These are phyloP conservation scores for Rhizopus delemar DNA, from an alignment of 371 early-diverging fungal genomes.

Conservation along the genomic window DNA sequence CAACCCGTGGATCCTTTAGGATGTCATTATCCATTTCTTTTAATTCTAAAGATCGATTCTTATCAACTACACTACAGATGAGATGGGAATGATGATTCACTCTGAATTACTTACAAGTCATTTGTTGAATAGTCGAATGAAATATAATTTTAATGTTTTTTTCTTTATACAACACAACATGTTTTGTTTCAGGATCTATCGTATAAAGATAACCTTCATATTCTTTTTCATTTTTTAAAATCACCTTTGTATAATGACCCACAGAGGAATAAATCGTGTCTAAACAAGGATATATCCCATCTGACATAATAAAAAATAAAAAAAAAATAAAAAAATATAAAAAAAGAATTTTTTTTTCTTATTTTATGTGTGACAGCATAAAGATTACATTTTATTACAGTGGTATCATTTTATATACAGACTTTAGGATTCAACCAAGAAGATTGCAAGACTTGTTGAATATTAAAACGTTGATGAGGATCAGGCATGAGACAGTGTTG, in stretches of 20 bases:
- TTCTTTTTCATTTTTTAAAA: slow-evolving; percentile 4
- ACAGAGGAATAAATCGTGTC: slow-evolving; percentile 9
- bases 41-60: slow-evolving; percentile 6
- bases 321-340: slow-evolving; percentile 2
- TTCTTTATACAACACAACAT: slow-evolving; percentile 28
- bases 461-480: slow-evolving; percentile 20
- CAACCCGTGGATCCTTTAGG: background rate
- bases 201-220: slow-evolving; percentile 37
- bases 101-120: slow-evolving; percentile 5
- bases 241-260: slow-evolving; percentile 8
- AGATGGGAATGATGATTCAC: slow-evolving; percentile 2
- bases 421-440: slow-evolving; percentile 16
- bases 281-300: background rate
- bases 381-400: no score
- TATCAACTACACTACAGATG: slow-evolving; percentile 12
- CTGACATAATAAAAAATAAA: background rate
- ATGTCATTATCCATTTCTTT: slow-evolving; percentile 6
- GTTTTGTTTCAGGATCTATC: slow-evolving; percentile 30
- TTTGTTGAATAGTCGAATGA: slow-evolving; percentile 20
- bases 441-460: slow-evolving; percentile 22
- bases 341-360: background rate
- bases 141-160: slow-evolving; percentile 3
- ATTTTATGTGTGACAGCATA: no score
- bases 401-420: no score
- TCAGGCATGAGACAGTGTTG: slow-evolving; percentile 17